Evolutionary conservation across 352 stramenopile genomes (phyloP).

Genomic region (Phytophthora sojae): DNA sequence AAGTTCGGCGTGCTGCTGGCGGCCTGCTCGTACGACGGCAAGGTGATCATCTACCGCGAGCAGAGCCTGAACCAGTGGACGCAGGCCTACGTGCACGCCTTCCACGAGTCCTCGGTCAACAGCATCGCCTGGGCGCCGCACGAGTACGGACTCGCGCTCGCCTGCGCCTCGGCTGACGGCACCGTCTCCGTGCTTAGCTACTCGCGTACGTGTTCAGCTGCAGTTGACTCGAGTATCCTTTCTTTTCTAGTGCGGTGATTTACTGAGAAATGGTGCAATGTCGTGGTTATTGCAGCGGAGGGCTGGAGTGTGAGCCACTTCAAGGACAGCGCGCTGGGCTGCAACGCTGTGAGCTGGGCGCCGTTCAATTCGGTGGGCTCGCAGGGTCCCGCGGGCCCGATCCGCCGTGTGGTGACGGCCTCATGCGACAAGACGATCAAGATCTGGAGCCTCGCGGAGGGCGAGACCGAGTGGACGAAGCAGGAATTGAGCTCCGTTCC

Average conservation of each 20-base stretch:
- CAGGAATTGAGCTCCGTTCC: constrained; percentile 76
- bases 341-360: constrained; percentile 98
- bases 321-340: constrained; percentile 94
- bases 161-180: constrained; percentile 96
- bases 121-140: constrained; percentile 96
- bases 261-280: constrained; percentile 3
- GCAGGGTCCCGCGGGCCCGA: constrained; percentile 50
- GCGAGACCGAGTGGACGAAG: constrained; percentile 83
- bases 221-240: not conserved
- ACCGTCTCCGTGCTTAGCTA: constrained; percentile 92
- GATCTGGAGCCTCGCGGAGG: constrained; percentile 92
- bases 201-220: constrained; percentile 52
- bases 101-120: constrained; percentile 94
- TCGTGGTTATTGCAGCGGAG: constrained; percentile 50
- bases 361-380: constrained; percentile 84
- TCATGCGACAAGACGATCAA: constrained; percentile 98
- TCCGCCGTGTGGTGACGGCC: constrained; percentile 93
- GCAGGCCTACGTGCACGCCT: constrained; percentile 91
- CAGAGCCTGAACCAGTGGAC: constrained; percentile 94
- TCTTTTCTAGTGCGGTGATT: not conserved
- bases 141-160: constrained; percentile 95
- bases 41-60: constrained; percentile 97
- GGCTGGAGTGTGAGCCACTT: constrained; percentile 94
- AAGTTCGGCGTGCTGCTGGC: constrained; percentile 97
- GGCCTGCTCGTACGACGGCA: constrained; percentile 98